Conservation (phyloP, 495 filamentous ascomycete species). For the Jackrogersella minutella region DNA sequence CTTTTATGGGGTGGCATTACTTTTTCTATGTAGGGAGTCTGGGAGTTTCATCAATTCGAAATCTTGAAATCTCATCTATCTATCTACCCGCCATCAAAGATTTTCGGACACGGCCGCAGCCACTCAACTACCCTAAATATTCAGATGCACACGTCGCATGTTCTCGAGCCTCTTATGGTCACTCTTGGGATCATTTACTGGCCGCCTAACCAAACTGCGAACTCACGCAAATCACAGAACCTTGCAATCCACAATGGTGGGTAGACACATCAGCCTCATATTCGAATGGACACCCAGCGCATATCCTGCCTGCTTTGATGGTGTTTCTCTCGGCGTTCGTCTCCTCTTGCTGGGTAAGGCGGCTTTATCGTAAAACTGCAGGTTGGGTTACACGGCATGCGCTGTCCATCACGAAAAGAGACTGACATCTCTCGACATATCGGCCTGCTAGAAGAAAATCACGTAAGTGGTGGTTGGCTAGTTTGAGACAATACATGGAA, state of each 20-base stretch:
- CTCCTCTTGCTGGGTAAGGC: conserved; percentile 39
- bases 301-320: conserved; percentile 24
- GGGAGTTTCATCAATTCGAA: conserved; percentile 6
- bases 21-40: no score
- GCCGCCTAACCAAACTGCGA: conserved; percentile 2
- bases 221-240: conserved; percentile 14
- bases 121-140: conserved; percentile 1
- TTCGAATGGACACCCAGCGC: conserved; percentile 26
- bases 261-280: conserved; percentile 41
- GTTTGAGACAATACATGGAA: conserved; percentile 41
- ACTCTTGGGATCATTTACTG: background rate
- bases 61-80: background rate
- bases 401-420: conserved; percentile 6
- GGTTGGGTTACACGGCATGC: conserved; percentile 36
- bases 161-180: conserved; percentile 14
- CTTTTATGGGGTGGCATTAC: background rate
- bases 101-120: conserved; percentile 9
- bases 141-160: background rate
- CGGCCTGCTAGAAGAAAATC: conserved; percentile 16
- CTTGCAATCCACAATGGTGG: conserved; percentile 28
- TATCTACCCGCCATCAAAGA: background rate
- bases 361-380: conserved; percentile 39
- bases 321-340: conserved; percentile 25
- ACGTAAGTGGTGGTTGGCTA: conserved; percentile 25
- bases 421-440: conserved; percentile 32